Evolutionary conservation across 768 basidiomycete genomes (phyloP).

Genomic region (Lactarius vividus): DNA sequence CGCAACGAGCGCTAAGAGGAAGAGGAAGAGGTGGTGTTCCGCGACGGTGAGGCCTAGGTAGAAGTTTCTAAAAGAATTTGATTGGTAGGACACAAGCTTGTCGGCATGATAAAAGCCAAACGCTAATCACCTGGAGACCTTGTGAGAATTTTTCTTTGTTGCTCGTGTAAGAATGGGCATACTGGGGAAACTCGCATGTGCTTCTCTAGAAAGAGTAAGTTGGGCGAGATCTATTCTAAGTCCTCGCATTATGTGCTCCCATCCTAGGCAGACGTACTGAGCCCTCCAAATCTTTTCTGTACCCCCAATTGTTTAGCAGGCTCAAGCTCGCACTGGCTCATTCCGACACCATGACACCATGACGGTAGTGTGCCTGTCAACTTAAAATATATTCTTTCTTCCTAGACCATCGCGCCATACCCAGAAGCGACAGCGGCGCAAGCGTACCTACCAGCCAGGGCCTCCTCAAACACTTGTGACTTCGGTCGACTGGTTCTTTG

Average conservation of each 20-base stretch:
- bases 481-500: too few species aligned
- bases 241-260: background rate
- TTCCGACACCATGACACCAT: too few species aligned
- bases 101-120: conserved; percentile 6
- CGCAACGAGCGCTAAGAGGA: conserved; percentile 80
- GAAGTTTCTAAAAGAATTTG: conserved; percentile 18
- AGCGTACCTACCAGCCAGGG: too few species aligned
- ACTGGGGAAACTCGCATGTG: background rate
- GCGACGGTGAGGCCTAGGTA: conserved; percentile 48
- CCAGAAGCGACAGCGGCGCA: too few species aligned
- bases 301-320: too few species aligned
- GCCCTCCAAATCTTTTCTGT: background rate
- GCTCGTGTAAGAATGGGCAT: background rate
- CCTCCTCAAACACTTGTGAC: too few species aligned
- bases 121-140: background rate
- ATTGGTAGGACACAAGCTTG: conserved; percentile 22
- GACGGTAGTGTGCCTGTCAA: too few species aligned
- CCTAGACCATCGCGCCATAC: too few species aligned
- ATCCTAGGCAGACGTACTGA: too few species aligned
- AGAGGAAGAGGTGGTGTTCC: conserved; percentile 76
- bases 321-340: too few species aligned
- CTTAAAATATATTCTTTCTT: too few species aligned
- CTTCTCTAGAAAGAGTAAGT: background rate
- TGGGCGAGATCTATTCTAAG: background rate
- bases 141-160: background rate